Base-by-base conservation (phyloP, 78 protist species). In the Dictyostelium brefeldianum region DNA sequence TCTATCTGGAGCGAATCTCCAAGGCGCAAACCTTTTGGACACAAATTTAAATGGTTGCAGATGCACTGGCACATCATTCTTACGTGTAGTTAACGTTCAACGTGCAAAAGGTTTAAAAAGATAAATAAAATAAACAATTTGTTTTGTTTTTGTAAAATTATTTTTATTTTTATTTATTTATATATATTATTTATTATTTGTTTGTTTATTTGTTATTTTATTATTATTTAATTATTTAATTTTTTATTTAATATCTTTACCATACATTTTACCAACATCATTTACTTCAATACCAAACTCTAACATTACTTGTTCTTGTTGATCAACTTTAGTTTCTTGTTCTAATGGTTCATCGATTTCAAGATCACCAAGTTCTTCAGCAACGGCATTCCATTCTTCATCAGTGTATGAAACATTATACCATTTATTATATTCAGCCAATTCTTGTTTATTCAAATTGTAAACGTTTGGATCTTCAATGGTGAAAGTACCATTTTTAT, bases 21-120 rank as follows among this genome's bases (percentile, higher is more conserved):
- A 87, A 51, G 73, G 93, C 64, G 93, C 93, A 18, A 87, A 87
- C 50, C 79, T 87, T 3, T 75, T 75, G 41, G 93, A 87, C 36
- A 87, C 81, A 7, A 87, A 87, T 64, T 65, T 87, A 65, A 67
- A 50, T 48, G 83, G 83, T 51, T n/a, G 80, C 93, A 10, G 77
- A 87, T 29, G 31, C 77, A n/a, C 93, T 77, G 93, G 93, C 22
- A 87, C 93, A 18, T 87, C 93, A 8, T 65, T 87, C 8, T 64
- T 53, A 17, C 77, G 59, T 36, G 93, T 81, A 15, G 53, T 87
- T n/a, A 77, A 77, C 50, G 84, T 87, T 46, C 84, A 87, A 77
- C 47, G 84, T 59, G 84, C 93, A 3, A 87, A 87, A 77, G 83
- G 83, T 22, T 77, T 87, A 64, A 77, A 77, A 62, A 87, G 93